Conservation (phyloP, 148 eudicot species). For the Cornus suecica region DNA sequence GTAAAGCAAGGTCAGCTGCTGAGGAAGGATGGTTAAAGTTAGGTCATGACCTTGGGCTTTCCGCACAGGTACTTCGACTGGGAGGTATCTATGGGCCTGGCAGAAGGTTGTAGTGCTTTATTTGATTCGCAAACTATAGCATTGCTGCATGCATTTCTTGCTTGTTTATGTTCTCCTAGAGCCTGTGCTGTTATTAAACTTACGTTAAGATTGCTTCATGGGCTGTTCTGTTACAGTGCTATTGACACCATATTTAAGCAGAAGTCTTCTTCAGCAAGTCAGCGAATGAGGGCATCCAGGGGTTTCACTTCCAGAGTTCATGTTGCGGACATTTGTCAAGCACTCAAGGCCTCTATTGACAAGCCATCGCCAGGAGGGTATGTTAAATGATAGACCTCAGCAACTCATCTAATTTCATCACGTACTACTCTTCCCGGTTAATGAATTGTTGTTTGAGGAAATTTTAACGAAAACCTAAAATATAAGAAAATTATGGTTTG, state of each 20-base stretch:
- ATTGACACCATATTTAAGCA: constrained; percentile 69
- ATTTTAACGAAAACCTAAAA: neutral
- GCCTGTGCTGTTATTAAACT: neutral
- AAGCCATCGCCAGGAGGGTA: constrained; percentile 57
- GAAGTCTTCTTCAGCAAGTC: constrained; percentile 47
- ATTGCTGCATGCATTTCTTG: neutral
- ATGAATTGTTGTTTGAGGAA: neutral
- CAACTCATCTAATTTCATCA: neutral
- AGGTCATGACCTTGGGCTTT: constrained; percentile 59
- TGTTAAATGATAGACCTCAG: constrained; percentile 7
- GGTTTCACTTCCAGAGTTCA: constrained; percentile 79
- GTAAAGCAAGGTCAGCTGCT: constrained; percentile 63
- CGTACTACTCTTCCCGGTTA: neutral
- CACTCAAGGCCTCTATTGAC: constrained; percentile 55
- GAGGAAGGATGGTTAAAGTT: constrained; percentile 76
- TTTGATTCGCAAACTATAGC: neutral
- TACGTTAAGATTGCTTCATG: constrained; percentile 3
- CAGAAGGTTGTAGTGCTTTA: constrained; percentile 53
- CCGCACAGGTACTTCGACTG: constrained; percentile 68
- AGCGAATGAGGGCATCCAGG: constrained; percentile 57
- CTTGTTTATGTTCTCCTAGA: neutral
- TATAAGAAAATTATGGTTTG: neutral
- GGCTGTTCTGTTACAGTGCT: constrained; percentile 49
- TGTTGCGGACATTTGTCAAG: constrained; percentile 84
- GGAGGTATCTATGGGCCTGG: constrained; percentile 97